Percentiles rank a stretch among this genome's conserved stretches.
Evolutionary conservation across 805 yeast species (phyloP).

Genomic region (Wickerhamiella slavikovae): DNA sequence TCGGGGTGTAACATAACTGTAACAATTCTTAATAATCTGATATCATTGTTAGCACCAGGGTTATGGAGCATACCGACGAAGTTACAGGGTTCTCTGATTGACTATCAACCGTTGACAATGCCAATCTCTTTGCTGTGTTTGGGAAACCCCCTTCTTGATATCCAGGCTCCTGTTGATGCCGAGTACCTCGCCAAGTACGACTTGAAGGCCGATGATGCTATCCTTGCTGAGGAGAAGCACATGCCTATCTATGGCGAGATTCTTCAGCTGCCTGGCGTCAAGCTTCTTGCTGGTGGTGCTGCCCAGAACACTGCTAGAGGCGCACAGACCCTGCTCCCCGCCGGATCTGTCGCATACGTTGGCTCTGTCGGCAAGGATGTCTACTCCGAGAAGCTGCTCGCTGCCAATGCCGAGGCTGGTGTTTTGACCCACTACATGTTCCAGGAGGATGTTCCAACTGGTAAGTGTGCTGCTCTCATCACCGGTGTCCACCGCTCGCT

Average conservation of each 20-base stretch:
- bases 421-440: slow-evolving; percentile 71
- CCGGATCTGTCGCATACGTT: slow-evolving; percentile 67
- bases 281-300: slow-evolving; percentile 93
- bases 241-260: slow-evolving; percentile 72
- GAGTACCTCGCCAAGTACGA: slow-evolving; percentile 61
- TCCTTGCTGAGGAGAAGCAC: slow-evolving; percentile 63
- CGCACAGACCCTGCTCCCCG: slow-evolving; percentile 80
- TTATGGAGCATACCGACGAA: no score
- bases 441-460: slow-evolving; percentile 61
- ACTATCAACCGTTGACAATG: no score
- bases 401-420: slow-evolving; percentile 79
- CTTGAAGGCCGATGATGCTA: slow-evolving; percentile 84
- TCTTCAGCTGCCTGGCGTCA: slow-evolving; percentile 35
- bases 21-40: no score
- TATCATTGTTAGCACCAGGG: no score
- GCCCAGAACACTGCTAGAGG: slow-evolving; percentile 99
- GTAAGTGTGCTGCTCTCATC: slow-evolving; percentile 94
- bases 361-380: slow-evolving; percentile 93
- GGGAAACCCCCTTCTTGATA: slow-evolving; percentile 82
- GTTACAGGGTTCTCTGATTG: no score
- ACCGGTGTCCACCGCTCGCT: slow-evolving; percentile 76
- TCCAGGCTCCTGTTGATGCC: slow-evolving; percentile 49
- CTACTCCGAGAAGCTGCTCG: slow-evolving; percentile 56
- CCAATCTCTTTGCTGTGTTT: slow-evolving; percentile 55
- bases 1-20: no score